Evolutionary conservation across 345 rosid species (phyloP), one percentile per base, ranked within the genome.

Genomic region (Stellera chamaejasme): DNA sequence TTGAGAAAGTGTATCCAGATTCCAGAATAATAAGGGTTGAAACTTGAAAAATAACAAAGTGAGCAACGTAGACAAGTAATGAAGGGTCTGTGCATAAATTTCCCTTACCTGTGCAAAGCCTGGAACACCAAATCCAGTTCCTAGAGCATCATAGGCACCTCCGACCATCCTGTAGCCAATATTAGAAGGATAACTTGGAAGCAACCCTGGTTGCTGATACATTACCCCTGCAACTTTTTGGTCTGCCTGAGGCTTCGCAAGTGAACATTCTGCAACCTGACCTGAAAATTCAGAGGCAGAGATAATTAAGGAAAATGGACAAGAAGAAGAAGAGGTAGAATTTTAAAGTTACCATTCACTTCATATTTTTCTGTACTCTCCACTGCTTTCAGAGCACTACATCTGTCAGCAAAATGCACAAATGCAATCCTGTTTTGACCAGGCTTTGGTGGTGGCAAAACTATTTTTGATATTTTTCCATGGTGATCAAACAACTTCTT

Each of bases 161-260:
- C 83, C 88, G 14, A 72, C 62, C 50, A 82, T 49, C 63, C 88
- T 86, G 76, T 74, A 76, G 52, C 87, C 92, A 64, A 66, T 55
- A 48, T 55, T 69, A 66, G 79, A 73, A 39, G 80, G 83, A 65
- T 72, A 79, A 69, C 53, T 70, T 54, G 80, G 79, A 54, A 77
- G 83, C 60, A 82, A 62, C 66, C 73, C 75, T 10, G 82, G 59
- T 36, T 61, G 72, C 66, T 65, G 82, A 52, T 62, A 67, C 54
- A 77, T 66, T 8, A 69, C 73, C 15, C 75, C 74, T 57, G 60
- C 64, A 71, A 79, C 52, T 66, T 78, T 85, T 64, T 74, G 88
- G 66, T 85, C 93, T 55, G 78, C 54, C 63, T 72, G 88, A 48
- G 88, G 92, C 71, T 80, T 85, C 25, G 88, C 92, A 66, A 85